Evolutionary conservation across 2,329 filamentous ascomycete species (phyloP), one percentile per base, ranked within the genome.

Genomic region (Fusarium virguliforme): DNA sequence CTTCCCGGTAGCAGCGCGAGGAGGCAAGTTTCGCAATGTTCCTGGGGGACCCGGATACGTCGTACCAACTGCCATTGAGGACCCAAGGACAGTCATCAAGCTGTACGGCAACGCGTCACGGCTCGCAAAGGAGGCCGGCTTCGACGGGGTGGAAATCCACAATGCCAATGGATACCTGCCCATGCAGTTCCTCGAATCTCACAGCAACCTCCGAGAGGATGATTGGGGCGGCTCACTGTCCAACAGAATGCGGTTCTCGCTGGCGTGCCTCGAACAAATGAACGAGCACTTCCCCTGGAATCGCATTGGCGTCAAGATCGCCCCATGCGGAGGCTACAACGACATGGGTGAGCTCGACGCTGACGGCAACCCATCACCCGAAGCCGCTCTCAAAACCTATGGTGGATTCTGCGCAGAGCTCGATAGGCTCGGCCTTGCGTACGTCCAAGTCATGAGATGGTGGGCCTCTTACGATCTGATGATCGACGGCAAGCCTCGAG

Each of bases 81-180:
- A 41, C 18, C 38, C 38, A n/a, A 22, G 18, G 18, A 41, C 38
- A 6, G 22, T 41, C 38, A 41, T 41, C 1, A 10, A 41, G 6
- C 18, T 41, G 18, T 41, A 41, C 9, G 10, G 38, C 3, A 41
- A 41, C 6, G 38, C 38, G 4, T 41, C 38, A 3, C 18, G 18
- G 6, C 3, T 41, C 9, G 38, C 38, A 41, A 41, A 22, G 7
- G 18, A 41, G 38, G 38, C 38, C 22, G 38, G 38, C 5, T 41
- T 41, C 22, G 92, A 94, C 75, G 89, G 88, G 3, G 87, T 94
- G 58, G 92, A 94, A 68, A 76, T 85, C 15, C 83, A 87, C 67
- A 83, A 77, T 10, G 86, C 86, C 6, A 88, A 89, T 69, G 88
- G 88, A 1, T 91, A 91, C 70, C 79, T 91, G 1, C 77, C 84